Conservation (phyloP, 192 early-diverging fungal genomes). For the Podila minutissima region DNA sequence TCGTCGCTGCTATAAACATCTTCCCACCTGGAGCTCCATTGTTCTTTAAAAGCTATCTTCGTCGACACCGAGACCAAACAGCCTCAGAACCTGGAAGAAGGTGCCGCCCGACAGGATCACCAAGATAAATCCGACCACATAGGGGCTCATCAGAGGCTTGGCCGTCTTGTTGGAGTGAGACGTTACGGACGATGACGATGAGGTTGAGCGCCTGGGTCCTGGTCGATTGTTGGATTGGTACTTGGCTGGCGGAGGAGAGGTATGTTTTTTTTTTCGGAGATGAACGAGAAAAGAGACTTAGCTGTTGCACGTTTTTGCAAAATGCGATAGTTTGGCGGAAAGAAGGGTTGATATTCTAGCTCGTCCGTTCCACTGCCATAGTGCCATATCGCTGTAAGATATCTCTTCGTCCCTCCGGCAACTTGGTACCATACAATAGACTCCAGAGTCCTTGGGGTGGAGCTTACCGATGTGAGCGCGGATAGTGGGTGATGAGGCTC, state of each 20-base stretch:
- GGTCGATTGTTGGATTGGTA: constrained; percentile 1
- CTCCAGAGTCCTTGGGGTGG: too few species aligned
- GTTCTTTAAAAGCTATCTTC: neutral
- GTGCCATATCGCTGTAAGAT: too few species aligned
- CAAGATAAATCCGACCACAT: constrained; percentile 11
- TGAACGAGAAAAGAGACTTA: constrained; percentile 1
- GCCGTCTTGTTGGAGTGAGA: neutral
- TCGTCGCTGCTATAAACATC: too few species aligned
- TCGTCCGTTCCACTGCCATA: too few species aligned
- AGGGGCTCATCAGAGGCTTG: constrained; percentile 4
- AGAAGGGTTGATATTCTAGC: neutral
- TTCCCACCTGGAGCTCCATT: too few species aligned
- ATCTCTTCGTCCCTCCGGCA: too few species aligned
- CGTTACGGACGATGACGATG: neutral
- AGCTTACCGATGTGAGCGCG: constrained; percentile 29
- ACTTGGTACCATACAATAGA: too few species aligned
- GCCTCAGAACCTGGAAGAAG: constrained; percentile 14
- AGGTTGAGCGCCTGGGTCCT: neutral
- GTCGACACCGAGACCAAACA: constrained; percentile 12
- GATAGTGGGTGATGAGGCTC: constrained; percentile 9
- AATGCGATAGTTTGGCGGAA: neutral
- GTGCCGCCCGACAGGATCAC: constrained; percentile 20
- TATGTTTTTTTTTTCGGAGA: too few species aligned
- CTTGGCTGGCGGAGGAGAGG: neutral
- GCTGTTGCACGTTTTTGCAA: too few species aligned